phyloP scores from a whole-genome alignment of 306 rosid genomes.

The Aeschynomene evenia region DNA sequence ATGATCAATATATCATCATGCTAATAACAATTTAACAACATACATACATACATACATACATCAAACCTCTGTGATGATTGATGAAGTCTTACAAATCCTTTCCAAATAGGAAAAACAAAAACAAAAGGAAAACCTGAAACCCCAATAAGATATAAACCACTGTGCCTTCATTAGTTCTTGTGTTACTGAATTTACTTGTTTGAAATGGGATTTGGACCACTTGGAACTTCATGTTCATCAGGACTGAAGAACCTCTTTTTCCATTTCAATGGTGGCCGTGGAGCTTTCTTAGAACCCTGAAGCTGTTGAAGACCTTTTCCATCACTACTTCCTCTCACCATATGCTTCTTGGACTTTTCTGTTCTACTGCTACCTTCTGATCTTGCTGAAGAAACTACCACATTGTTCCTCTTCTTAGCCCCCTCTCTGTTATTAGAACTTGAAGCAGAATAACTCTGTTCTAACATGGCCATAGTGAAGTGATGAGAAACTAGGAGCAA shows the following conservation, averaged over 20 bases:
- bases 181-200: conserved; percentile 50
- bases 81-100: conserved; percentile 25
- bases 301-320: conserved; percentile 1
- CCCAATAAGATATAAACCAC: conserved; percentile 26
- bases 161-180: conserved; percentile 17
- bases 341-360: conserved; percentile 28
- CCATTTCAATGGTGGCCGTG: conserved; percentile 38
- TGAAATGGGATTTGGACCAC: conserved; percentile 86
- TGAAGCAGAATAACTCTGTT: conserved; percentile 26
- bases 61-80: conserved; percentile 25
- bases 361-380: conserved; percentile 28
- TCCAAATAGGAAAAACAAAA: neutral
- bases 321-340: conserved; percentile 7
- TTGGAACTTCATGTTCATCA: conserved; percentile 73
- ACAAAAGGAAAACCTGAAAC: conserved; percentile 22
- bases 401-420: conserved; percentile 10
- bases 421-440: conserved; percentile 11
- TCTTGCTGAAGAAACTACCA: conserved; percentile 32
- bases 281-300: conserved; percentile 31
- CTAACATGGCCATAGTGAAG: conserved; percentile 40
- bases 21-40: conserved; percentile 27
- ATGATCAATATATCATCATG: conserved; percentile 33
- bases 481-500: conserved; percentile 38
- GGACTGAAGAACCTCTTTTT: conserved; percentile 47
- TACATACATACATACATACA: conserved; percentile 34